Conservation (phyloP, 2,329 filamentous ascomycete species). For the Thelonectria rubi region DNA sequence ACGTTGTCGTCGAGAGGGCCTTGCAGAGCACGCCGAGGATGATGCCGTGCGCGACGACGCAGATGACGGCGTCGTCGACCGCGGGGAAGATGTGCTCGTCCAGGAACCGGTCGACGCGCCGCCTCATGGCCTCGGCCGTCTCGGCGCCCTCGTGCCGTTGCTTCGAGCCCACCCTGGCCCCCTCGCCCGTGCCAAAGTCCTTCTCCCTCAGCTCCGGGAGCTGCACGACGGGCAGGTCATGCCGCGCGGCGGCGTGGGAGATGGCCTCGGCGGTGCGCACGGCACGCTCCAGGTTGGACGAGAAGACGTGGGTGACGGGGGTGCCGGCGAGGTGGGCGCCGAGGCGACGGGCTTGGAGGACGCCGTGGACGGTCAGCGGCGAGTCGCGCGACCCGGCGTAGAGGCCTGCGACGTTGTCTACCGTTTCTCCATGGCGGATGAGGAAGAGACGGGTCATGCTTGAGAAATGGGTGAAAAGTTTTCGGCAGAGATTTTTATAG, state of each 20-base stretch:
- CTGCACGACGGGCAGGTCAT: constrained; percentile 33
- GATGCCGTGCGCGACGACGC: constrained; percentile 82
- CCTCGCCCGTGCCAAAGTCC: constrained; percentile 77
- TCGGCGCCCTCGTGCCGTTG: constrained; percentile 68
- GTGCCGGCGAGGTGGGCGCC: constrained; percentile 65
- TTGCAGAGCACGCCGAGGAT: constrained; percentile 76
- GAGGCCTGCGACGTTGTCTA: constrained; percentile 83
- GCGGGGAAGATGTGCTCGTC: constrained; percentile 69
- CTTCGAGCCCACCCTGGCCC: constrained; percentile 61
- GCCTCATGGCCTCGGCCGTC: constrained; percentile 71
- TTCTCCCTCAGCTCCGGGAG: constrained; percentile 70
- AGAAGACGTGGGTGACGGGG: constrained; percentile 71
- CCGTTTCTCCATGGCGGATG: constrained; percentile 88
- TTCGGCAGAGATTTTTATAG: constrained; percentile 25
- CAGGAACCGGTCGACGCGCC: constrained; percentile 73
- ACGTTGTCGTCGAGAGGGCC: constrained; percentile 58
- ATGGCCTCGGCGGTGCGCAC: constrained; percentile 75
- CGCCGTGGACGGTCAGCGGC: constrained; percentile 80
- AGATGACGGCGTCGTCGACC: constrained; percentile 24
- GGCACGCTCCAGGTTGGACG: constrained; percentile 81
- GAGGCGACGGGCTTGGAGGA: constrained; percentile 78
- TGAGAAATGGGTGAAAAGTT: background rate
- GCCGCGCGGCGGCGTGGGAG: constrained; percentile 53
- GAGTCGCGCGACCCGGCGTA: constrained; percentile 86
- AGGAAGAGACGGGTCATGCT: constrained; percentile 67